Base-by-base conservation (phyloP, 1,139 yeast genomes). In the Geotrichum cucujoidarum region DNA sequence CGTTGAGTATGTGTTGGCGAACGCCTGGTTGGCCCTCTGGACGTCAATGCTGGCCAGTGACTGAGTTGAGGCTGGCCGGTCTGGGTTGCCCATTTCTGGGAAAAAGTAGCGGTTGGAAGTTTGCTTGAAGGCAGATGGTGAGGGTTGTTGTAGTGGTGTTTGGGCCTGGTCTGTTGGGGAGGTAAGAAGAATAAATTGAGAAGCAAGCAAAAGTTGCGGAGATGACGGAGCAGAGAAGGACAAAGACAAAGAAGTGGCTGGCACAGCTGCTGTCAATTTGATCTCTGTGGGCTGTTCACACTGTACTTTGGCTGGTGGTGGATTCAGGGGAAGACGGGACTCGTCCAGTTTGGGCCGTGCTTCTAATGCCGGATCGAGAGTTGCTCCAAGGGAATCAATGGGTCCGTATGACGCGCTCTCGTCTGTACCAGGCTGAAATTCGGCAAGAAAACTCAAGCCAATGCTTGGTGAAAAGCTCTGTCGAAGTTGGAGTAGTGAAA, bases 11-110 rank as follows among this genome's bases (percentile, higher is more conserved):
- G 11, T 34, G 2, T 33, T 3, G 11, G 7, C 7, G 34, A 39
- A 39, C 4, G 42, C 30, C 25, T 20, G 13, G 34, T 39, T 39
- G 4, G 34, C 42, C 24, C 27, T 39, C n/a, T 17, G 22, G 22
- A 29, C 42, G 24, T 39, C 42, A 13, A 27, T 39, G 34, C 21
- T 27, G 4, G 31, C 42, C 16, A 18, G 35, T 14, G 35, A 11
- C 16, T 10, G 35, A 8, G 16, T 32, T 3, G 35, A 8, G 21
- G 35, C 8, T 8, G 11, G 35, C 3, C 11, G 16, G 16, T 16
- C 20, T 4, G 35, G 11, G 8, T 16, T 11, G 8, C 16, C 10
- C 35, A 32, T 32, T 3, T 32, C 18, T 11, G 33, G 17, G 5
- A 32, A 17, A 32, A 32, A 20, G 11, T 25, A 11, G 29, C 7